Base-by-base conservation (phyloP, 2,329 filamentous ascomycete genomes). In the Stagonosporopsis rhizophila region DNA sequence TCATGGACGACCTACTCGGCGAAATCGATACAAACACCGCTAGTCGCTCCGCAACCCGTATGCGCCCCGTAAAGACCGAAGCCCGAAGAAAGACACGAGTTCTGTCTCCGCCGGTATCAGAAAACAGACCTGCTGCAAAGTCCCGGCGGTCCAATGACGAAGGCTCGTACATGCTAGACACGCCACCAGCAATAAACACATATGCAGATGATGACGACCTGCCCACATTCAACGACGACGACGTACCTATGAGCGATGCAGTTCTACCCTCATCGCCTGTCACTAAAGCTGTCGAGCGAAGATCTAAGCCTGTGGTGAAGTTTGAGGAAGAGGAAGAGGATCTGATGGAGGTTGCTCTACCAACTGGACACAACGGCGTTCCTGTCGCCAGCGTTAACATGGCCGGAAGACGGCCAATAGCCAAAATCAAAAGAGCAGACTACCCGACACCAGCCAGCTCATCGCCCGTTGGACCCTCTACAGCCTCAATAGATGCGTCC, bases 181-280 rank as follows among this genome's bases (percentile, higher is more conserved):
- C 69, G 62, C 73, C 73, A 67, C 73, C 74, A 57, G 50, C 72
- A 25, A 68, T 73, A 17, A 67, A 74, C 25, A 69, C 74, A 40
- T 76, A 80, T 48, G 82, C 81, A 27, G 83, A 85, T 15, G 72
- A 78, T 59, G 83, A 87, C 52, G 80, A 88, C 53, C 85, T 88
- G 48, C 78, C 84, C 28, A 81, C 82, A 22, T 73, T 78, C 4
- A 79, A 83, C 46, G 87, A 75, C 35, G 77, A 92, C 51, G 89
- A 95, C 68, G 78, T 91, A n/a, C 83, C 83, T n/a, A 94, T 95
- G 87, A 93, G 90, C 73, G 93, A 97, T 68, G 87, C 89, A 2
- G 82, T 77, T 12, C 62, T 89, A 37, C 92, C 91, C 11, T 98
- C 94, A 1, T 98, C 95, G 1, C 95, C 95, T 0, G 87, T 92